Evolutionary conservation across 2,329 filamentous ascomycete species (phyloP).

Genomic region (Penicillium occitanis): DNA sequence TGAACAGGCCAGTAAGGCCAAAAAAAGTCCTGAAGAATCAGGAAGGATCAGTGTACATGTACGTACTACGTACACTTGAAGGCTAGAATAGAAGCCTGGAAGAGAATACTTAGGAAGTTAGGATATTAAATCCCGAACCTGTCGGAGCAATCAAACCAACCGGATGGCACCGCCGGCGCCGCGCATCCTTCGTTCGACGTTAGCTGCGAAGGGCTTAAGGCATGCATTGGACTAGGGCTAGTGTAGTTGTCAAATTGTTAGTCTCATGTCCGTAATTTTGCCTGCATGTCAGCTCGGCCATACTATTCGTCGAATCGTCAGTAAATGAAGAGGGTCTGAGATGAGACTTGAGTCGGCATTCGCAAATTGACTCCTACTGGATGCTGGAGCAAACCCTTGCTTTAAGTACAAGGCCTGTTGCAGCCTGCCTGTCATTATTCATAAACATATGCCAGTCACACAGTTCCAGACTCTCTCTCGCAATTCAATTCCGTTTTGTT

Average conservation of each 20-base stretch:
- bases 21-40: background rate
- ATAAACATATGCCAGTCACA: too few species aligned
- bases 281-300: background rate
- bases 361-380: background rate
- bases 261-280: background rate
- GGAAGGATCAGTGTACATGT: background rate
- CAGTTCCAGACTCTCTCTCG: background rate
- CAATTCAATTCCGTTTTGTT: background rate
- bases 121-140: slow-evolving; percentile 4
- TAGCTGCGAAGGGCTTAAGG: background rate
- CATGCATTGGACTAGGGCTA: background rate
- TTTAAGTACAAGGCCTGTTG: background rate
- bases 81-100: too few species aligned
- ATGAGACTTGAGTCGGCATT: background rate
- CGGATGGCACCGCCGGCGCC: slow-evolving; percentile 11
- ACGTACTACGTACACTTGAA: background rate
- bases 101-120: too few species aligned
- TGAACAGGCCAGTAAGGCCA: background rate
- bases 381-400: background rate
- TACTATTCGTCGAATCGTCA: background rate
- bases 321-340: background rate
- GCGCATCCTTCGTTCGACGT: slow-evolving; percentile 10
- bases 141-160: slow-evolving; percentile 12
- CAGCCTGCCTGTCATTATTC: background rate
- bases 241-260: background rate